phyloP scores from a whole-genome alignment of 2,329 filamentous ascomycete species.

The Cadophora luteo-olivacea region DNA sequence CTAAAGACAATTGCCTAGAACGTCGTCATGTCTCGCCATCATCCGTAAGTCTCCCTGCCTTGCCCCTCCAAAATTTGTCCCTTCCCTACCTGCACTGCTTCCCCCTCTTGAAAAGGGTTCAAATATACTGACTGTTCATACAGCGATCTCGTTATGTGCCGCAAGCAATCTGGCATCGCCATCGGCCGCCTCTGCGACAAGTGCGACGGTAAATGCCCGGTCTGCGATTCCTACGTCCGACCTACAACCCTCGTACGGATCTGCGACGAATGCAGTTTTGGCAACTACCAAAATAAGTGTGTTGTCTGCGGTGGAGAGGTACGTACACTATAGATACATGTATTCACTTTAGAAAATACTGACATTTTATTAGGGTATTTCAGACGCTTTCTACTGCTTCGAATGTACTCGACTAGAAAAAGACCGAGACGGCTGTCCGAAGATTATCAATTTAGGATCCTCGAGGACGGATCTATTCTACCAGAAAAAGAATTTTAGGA shows the following conservation, averaged over 20 bases:
- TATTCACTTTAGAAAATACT: constrained; percentile 13
- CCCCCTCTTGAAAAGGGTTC: constrained; percentile 11
- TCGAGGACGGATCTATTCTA: constrained; percentile 84
- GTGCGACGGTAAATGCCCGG: constrained; percentile 98
- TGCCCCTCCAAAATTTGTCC: constrained; percentile 21
- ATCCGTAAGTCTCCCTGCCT: constrained; percentile 69
- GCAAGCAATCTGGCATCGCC: constrained; percentile 95
- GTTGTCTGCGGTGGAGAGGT: constrained; percentile 93
- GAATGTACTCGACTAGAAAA: constrained; percentile 97
- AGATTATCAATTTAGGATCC: constrained; percentile 98
- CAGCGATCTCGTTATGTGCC: constrained; percentile 98
- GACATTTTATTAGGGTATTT: constrained; percentile 70
- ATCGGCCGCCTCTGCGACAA: constrained; percentile 99
- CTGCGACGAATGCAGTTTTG: constrained; percentile 99
- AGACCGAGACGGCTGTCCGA: constrained; percentile 95
- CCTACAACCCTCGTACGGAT: constrained; percentile 97
- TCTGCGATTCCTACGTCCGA: constrained; percentile 98
- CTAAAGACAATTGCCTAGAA: constrained; percentile 5
- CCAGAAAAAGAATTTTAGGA: constrained; percentile 71
- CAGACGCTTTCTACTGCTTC: constrained; percentile 98
- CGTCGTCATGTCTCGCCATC: constrained; percentile 45
- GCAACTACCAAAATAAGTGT: constrained; percentile 99
- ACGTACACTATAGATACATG: constrained; percentile 7
- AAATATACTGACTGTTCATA: constrained; percentile 28
- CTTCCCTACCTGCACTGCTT: background rate